Evolutionary conservation across 1,284 basidiomycete species (phyloP), one percentile per base, ranked within the genome.

Genomic region (Athelia sp.): DNA sequence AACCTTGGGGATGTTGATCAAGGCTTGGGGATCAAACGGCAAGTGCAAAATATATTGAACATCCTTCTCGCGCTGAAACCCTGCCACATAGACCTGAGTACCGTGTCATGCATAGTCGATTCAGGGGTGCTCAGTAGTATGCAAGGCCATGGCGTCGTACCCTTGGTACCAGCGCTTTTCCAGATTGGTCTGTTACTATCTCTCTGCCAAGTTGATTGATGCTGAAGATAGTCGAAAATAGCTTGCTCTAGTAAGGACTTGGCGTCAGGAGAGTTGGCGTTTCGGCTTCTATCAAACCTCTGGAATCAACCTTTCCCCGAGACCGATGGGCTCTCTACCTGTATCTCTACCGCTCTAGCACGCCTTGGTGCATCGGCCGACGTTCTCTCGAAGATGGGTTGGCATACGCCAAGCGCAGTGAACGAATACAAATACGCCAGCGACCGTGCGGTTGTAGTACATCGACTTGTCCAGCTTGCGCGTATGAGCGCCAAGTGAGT

Each of bases 401-500:
- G 6, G 43, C n/a, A 9, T 22, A 4, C 15, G 6, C 9, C 19
- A n/a, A 21, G 8, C 36, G 19, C 36, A n/a, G 15, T n/a, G 15
- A 40, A 40, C 19, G 36, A 40, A n/a, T 40, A n/a, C 19, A 21
- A 17, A n/a, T 17, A n/a, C 19, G 36, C 36, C 6, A 40, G 19
- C 19, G 36, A 40, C 19, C 36, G 36, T 9, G 36, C 36, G 15
- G 19, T 40, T n/a, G 36, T 6, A 4, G 19, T 40, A 9, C 19
- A 40, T n/a, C 6, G 36, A 9, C 19, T 40, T n/a, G 36, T 40
- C 6, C 19, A n/a, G 6, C 36, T 40, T n/a, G 23, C 31, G 14
- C 35, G 21, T 15, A 47, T 40, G 46, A 40, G 18, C 22, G 6
- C 74, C 46, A 61, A 61, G 84, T 84, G 56, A 65, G 73, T 60